Base-by-base conservation (phyloP, 1,284 basidiomycete species). In the Caloboletus firmus region DNA sequence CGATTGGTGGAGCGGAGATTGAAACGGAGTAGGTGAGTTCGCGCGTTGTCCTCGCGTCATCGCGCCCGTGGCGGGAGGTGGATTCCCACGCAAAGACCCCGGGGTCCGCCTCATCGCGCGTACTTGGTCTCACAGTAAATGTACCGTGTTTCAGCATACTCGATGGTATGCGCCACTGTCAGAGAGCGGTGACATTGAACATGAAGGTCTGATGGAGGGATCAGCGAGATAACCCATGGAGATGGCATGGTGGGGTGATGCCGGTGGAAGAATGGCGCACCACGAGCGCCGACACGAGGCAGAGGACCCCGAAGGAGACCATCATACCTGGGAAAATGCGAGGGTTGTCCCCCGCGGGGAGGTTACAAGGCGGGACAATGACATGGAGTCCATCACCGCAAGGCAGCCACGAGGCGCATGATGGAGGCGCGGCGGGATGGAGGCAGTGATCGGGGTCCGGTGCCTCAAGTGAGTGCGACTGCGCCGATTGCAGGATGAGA, bases 221-320 rank as follows among this genome's bases (percentile, higher is more conserved):
- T 51, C 47, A 13, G 10, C 12, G 41, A 44, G 50, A 32, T 40
- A 28, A n/a, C n/a, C 36, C 49, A n/a, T 26, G 39, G 39, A n/a
- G 28, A 36, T 18, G 44, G 52, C 18, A 22, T 32, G 18, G 15
- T 9, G 35, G 20, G 40, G 26, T 62, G 59, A 60, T 60, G 59
- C 51, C 59, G 51, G 42, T 46, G 49, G 57, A 51, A 51, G 49
- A 60, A 57, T 45, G 55, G 58, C 61, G 61, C 42, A 50, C 52
- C 49, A 52, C 45, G 52, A 49, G 45, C 66, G 66, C 67, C 64
- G 66, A 70, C 65, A 66, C 68, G 65, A 66, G 65, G 65, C 68
- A 56, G 37, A 8, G n/a, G 64, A 68, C 64, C 65, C 67, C 64
- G 41, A 26, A 6, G 0, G 28, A 17, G 42, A 20, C 3, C 36